phyloP scores from a whole-genome alignment of 139 green algal species.

The Mesotaenium endlicherianum region DNA sequence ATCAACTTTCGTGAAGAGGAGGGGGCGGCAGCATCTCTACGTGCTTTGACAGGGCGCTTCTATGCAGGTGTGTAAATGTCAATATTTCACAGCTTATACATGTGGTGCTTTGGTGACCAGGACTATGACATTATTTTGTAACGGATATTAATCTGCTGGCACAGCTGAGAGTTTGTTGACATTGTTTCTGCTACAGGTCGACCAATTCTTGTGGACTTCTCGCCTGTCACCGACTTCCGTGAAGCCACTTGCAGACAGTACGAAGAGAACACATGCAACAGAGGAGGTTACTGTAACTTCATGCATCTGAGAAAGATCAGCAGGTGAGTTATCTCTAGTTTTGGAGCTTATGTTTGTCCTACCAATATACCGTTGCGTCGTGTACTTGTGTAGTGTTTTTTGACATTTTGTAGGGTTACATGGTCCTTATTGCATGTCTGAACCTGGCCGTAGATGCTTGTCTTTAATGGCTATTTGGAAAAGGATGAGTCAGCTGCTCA shows the following conservation, averaged over 20 bases:
- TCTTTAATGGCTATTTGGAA: not conserved
- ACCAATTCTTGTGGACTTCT: slow-evolving; percentile 91
- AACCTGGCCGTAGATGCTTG: not conserved
- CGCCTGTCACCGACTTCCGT: slow-evolving; percentile 95
- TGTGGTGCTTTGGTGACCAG: not conserved
- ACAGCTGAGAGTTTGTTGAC: not conserved
- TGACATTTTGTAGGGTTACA: not conserved
- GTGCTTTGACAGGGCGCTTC: slow-evolving; percentile 60
- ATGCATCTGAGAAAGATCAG: slow-evolving; percentile 97
- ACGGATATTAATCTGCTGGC: too few species aligned
- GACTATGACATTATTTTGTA: too few species aligned
- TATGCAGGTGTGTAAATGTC: slow-evolving; percentile 53
- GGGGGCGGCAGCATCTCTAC: slow-evolving; percentile 66
- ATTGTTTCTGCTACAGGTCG: slow-evolving; percentile 60
- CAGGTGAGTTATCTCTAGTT: slow-evolving; percentile 49
- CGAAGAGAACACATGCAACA: slow-evolving; percentile 94
- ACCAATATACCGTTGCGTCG: not conserved
- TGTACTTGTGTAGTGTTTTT: not conserved
- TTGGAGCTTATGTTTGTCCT: not conserved
- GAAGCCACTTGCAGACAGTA: slow-evolving; percentile 86
- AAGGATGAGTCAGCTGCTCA: not conserved
- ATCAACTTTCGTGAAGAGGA: slow-evolving; percentile 92
- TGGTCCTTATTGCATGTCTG: not conserved
- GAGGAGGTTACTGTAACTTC: slow-evolving; percentile 99
- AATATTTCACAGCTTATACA: too few species aligned